Percentiles rank a stretch among this genome's conserved stretches.
Evolutionary conservation across 352 stramenopile genomes (phyloP).

Genomic region (Pythium pyrilobum): DNA sequence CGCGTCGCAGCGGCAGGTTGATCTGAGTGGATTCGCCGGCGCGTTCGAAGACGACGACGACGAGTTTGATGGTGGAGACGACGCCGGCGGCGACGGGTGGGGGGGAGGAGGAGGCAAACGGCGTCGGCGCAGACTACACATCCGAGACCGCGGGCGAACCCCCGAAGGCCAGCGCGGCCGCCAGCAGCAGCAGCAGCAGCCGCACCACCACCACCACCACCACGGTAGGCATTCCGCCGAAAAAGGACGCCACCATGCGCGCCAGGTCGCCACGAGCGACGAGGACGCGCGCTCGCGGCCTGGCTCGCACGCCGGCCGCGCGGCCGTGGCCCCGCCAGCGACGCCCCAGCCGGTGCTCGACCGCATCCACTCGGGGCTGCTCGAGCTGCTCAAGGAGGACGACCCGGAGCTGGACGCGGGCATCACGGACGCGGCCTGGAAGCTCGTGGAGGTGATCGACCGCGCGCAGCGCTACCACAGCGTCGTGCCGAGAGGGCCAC

Average conservation of each 20-base stretch:
- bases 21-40: slow-evolving; percentile 45
- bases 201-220: background rate
- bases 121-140: slow-evolving; percentile 28
- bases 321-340: too few relatives aligned
- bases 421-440: slow-evolving; percentile 41
- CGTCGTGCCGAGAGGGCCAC: background rate
- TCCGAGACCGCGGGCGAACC: slow-evolving; percentile 42
- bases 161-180: slow-evolving; percentile 11
- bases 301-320: too few relatives aligned
- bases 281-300: too few relatives aligned
- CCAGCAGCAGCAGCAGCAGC: background rate
- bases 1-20: slow-evolving; percentile 30
- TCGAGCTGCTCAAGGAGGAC: slow-evolving; percentile 53
- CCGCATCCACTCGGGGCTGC: slow-evolving; percentile 38
- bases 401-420: background rate
- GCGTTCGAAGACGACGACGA: slow-evolving; percentile 40
- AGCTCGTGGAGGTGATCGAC: slow-evolving; percentile 51
- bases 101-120: slow-evolving; percentile 9
- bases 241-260: slow-evolving; percentile 3
- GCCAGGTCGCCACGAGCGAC: too few relatives aligned
- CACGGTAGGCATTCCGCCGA: background rate
- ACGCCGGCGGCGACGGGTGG: slow-evolving; percentile 17
- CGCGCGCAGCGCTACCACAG: slow-evolving; percentile 16
- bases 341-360: slow-evolving; percentile 23
- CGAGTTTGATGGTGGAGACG: slow-evolving; percentile 13